A percentile compares a stretch with the other conserved stretches of the same genome.
These are phyloP conservation scores for Pseudogymnoascus sp. DNA, from an alignment of 2,329 filamentous ascomycete genomes.

Conservation along the genomic window DNA sequence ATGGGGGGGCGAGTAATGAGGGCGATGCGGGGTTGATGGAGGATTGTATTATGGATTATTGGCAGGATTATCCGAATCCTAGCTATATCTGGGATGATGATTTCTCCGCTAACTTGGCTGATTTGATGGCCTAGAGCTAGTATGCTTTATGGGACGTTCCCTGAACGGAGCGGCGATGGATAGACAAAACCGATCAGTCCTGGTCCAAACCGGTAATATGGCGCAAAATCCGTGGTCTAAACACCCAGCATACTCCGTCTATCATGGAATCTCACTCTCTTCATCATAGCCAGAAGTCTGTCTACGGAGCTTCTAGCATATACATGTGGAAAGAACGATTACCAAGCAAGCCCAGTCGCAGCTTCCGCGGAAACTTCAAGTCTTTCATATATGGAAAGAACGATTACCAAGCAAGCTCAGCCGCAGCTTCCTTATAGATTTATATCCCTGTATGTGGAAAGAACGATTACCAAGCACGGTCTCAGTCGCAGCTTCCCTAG, in stretches of 20 bases:
- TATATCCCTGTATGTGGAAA: neutral
- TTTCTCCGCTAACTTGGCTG: neutral
- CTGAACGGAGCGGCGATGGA: neutral
- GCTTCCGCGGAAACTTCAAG: neutral
- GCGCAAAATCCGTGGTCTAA: neutral
- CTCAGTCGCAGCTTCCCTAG: neutral
- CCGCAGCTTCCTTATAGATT: neutral
- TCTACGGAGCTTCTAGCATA: no score
- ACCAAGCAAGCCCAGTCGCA: no score
- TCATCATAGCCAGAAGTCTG: no score
- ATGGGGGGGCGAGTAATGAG: neutral
- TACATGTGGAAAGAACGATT: no score
- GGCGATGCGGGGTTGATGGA: neutral
- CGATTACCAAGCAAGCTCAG: neutral
- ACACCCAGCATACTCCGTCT: neutral
- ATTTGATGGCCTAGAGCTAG: neutral
- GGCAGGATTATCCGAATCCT: neutral
- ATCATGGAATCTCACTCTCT: no score
- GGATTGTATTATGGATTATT: constrained; percentile 1
- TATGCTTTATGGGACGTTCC: neutral
- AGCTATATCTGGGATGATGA: neutral
- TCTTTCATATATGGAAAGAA: neutral
- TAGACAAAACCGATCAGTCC: neutral
- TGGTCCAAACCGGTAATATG: neutral
- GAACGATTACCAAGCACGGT: neutral